These are phyloP conservation scores for Kwoniella sp. DNA, from an alignment of 768 basidiomycete species.

Conservation along the genomic window DNA sequence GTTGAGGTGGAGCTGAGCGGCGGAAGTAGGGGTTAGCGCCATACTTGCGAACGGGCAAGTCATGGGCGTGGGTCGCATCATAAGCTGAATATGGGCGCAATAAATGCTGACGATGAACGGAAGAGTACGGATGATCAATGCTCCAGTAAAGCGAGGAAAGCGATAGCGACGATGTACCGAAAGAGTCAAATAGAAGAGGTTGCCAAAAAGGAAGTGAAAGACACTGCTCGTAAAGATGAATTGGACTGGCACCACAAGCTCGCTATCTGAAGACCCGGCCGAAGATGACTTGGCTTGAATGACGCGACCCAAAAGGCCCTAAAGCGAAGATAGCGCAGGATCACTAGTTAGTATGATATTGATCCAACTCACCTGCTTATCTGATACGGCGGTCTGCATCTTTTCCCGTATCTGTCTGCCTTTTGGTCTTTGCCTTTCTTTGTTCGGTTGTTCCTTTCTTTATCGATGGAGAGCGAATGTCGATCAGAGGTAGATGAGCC, in stretches of 20 bases:
- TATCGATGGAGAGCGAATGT: too few relatives aligned
- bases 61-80: background rate
- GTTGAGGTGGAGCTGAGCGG: slow-evolving; percentile 7
- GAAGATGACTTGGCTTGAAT: slow-evolving; percentile 5
- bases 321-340: slow-evolving; percentile 5
- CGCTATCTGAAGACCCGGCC: slow-evolving; percentile 7
- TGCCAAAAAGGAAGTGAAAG: too few relatives aligned
- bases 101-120: slow-evolving; percentile 3
- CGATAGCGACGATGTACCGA: too few relatives aligned
- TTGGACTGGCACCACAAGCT: background rate
- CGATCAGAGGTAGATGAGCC: too few relatives aligned
- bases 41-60: slow-evolving; percentile 13
- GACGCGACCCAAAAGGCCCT: background rate
- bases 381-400: slow-evolving; percentile 24
- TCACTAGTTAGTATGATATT: background rate
- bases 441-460: background rate
- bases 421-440: background rate
- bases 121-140: background rate
- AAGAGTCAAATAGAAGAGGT: too few relatives aligned
- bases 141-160: too few relatives aligned
- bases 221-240: background rate
- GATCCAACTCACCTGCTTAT: slow-evolving; percentile 22
- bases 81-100: background rate
- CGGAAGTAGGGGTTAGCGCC: background rate
- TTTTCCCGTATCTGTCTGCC: background rate